Evolutionary conservation across 2,329 filamentous ascomycete species (phyloP).

Genomic region (Penicillium oxalicum): DNA sequence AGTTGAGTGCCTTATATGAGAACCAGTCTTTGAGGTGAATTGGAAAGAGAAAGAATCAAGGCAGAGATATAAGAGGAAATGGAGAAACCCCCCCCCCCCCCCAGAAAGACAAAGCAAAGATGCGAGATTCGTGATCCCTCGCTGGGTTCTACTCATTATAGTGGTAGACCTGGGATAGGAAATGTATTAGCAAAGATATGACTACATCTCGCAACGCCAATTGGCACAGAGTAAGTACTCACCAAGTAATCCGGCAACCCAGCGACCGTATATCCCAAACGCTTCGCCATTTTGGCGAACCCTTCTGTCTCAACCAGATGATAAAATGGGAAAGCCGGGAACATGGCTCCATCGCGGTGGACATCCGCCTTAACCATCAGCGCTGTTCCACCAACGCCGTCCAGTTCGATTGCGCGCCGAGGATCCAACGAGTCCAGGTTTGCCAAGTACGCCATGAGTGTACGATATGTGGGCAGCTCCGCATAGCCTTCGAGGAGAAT

Average conservation of each 20-base stretch:
- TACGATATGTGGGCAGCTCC: slow-evolving; percentile 86
- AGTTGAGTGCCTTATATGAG: no score
- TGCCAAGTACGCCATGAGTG: slow-evolving; percentile 81
- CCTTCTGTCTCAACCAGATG: slow-evolving; percentile 97
- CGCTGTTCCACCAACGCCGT: slow-evolving; percentile 90
- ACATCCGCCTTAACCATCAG: slow-evolving; percentile 94
- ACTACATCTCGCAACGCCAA: no score
- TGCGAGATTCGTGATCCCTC: no score
- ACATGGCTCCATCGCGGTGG: slow-evolving; percentile 96
- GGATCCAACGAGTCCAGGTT: slow-evolving; percentile 48
- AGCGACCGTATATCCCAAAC: slow-evolving; percentile 76
- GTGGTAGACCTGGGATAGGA: slow-evolving; percentile 65
- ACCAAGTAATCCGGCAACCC: slow-evolving; percentile 98
- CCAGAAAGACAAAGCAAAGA: not conserved
- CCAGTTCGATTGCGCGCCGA: slow-evolving; percentile 66
- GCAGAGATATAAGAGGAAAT: not conserved
- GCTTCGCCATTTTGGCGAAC: slow-evolving; percentile 92
- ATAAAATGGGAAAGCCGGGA: slow-evolving; percentile 93
- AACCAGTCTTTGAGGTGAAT: not conserved
- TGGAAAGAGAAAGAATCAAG: not conserved
- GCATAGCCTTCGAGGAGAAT: slow-evolving; percentile 89
- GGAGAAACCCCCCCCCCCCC: not conserved
- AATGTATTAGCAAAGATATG: not conserved
- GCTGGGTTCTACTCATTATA: slow-evolving; percentile 64
- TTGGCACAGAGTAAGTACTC: slow-evolving; percentile 14